These are phyloP conservation scores for Arthrobotrys pseudoclavata DNA, from an alignment of 2,329 filamentous ascomycete species.

Conservation along the genomic window DNA sequence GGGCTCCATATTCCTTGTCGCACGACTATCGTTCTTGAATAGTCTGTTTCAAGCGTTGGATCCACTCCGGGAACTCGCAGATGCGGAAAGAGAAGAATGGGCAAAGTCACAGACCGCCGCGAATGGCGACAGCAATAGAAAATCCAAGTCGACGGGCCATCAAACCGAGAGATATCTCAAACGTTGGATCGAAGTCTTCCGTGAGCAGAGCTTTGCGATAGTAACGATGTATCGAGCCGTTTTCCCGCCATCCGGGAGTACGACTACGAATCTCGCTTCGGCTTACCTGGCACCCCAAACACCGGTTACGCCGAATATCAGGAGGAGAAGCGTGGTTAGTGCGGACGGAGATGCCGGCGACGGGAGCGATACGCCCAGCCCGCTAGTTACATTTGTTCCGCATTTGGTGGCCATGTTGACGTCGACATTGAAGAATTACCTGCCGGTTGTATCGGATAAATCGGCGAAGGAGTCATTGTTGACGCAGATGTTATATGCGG, in stretches of 20 bases:
- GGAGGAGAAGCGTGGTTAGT: conserved; percentile 25
- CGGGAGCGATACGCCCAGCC: conserved; percentile 67
- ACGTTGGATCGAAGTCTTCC: conserved; percentile 95
- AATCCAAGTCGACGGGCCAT: conserved; percentile 72
- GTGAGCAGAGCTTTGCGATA: conserved; percentile 96
- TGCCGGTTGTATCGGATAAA: conserved; percentile 85
- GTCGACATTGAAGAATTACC: conserved; percentile 79
- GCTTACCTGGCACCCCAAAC: conserved; percentile 53
- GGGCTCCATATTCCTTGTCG: conserved; percentile 83
- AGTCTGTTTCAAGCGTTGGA: conserved; percentile 85
- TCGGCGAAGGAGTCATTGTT: conserved; percentile 86
- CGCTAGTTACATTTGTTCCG: conserved; percentile 85
- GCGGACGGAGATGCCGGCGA: conserved; percentile 13
- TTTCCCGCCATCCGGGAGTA: conserved; percentile 71
- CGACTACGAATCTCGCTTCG: conserved; percentile 21
- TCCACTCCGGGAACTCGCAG: conserved; percentile 87
- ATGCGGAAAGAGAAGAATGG: conserved; percentile 72
- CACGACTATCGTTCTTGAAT: conserved; percentile 82
- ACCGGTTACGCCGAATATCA: conserved; percentile 44
- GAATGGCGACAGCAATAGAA: conserved; percentile 63
- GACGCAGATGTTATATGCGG: conserved; percentile 93
- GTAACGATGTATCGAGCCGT: conserved; percentile 94
- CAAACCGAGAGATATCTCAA: conserved; percentile 96
- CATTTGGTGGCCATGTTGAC: conserved; percentile 85
- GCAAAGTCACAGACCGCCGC: conserved; percentile 65